These are phyloP conservation scores for Thraustochytrium striatum DNA, from an alignment of 352 stramenopile genomes.

Conservation along the genomic window DNA sequence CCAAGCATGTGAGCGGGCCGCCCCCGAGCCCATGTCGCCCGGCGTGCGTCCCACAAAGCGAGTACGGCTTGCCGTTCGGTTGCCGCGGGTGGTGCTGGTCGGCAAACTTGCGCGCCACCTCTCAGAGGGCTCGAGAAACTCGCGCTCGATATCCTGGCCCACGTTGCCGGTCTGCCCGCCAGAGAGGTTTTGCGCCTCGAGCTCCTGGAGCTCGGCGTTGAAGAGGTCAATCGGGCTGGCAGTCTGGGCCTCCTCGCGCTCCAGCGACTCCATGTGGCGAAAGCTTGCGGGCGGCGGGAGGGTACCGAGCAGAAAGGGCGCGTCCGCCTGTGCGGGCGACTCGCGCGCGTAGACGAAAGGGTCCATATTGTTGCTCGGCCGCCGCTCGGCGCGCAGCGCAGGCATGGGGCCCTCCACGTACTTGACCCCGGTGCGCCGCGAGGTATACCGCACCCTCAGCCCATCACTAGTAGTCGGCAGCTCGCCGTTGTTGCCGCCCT, in stretches of 20 bases:
- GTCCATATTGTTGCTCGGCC: too few relatives aligned
- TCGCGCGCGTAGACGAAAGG: too few relatives aligned
- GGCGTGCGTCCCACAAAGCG: conserved; percentile 12
- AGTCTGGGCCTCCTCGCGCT: conserved; percentile 1
- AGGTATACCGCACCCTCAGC: conserved; percentile 21
- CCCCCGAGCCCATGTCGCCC: conserved; percentile 1
- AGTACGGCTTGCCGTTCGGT: conserved; percentile 27
- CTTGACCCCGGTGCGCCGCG: conserved; percentile 15
- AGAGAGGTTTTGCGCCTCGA: not conserved
- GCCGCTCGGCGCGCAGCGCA: too few relatives aligned
- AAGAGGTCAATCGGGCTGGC: too few relatives aligned
- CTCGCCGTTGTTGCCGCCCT: not conserved
- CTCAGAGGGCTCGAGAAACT: conserved; percentile 7
- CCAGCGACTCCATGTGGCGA: conserved; percentile 2
- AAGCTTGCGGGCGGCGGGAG: conserved; percentile 7
- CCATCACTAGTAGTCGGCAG: conserved; percentile 3
- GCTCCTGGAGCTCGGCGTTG: not conserved
- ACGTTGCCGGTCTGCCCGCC: not conserved
- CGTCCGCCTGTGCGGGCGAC: too few relatives aligned
- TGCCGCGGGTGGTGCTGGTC: conserved; percentile 26
- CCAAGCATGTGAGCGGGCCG: not conserved
- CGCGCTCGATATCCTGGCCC: conserved; percentile 2
- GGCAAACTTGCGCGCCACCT: conserved; percentile 3
- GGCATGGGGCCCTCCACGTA: conserved; percentile 7
- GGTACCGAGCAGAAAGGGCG: too few relatives aligned